Evolutionary conservation across 306 rosid genomes (phyloP).

Genomic region (Cucumis sativus): DNA sequence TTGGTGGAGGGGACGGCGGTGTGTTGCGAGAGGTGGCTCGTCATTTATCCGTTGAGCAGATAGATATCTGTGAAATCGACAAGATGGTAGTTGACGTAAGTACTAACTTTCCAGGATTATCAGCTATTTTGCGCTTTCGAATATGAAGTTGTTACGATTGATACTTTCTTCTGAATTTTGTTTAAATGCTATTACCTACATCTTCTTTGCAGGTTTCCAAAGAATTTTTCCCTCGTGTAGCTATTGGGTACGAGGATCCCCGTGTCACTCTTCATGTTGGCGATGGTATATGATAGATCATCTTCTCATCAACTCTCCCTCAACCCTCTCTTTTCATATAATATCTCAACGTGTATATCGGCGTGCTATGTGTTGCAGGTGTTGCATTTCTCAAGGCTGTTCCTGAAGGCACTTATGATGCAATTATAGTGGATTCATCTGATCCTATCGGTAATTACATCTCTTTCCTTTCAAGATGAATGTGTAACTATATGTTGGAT

Average conservation of each 20-base stretch:
- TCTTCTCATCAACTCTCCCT: constrained; percentile 1
- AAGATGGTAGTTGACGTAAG: constrained; percentile 95
- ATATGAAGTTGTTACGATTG: not conserved
- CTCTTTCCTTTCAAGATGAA: no score
- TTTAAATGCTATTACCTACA: not conserved
- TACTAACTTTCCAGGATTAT: not conserved
- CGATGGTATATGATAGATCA: constrained; percentile 55
- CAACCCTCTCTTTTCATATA: not conserved
- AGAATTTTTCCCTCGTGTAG: constrained; percentile 66
- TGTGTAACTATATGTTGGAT: not conserved
- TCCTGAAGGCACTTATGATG: constrained; percentile 85
- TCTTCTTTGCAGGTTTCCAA: constrained; percentile 56
- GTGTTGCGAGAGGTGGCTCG: constrained; percentile 94
- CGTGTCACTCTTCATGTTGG: constrained; percentile 76
- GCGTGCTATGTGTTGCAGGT: constrained; percentile 37
- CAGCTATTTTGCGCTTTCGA: not conserved
- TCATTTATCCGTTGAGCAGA: constrained; percentile 64
- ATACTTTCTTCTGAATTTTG: not conserved
- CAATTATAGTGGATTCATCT: constrained; percentile 88
- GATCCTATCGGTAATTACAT: constrained; percentile 71
- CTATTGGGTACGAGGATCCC: constrained; percentile 73
- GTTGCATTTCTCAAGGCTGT: constrained; percentile 87
- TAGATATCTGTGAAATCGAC: constrained; percentile 95
- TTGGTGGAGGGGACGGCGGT: constrained; percentile 99
- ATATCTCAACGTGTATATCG: constrained; percentile 6